Evolutionary conservation across 192 early-diverging fungal genomes (phyloP), one percentile per base, ranked within the genome.

Genomic region (Entomortierella lignicola): DNA sequence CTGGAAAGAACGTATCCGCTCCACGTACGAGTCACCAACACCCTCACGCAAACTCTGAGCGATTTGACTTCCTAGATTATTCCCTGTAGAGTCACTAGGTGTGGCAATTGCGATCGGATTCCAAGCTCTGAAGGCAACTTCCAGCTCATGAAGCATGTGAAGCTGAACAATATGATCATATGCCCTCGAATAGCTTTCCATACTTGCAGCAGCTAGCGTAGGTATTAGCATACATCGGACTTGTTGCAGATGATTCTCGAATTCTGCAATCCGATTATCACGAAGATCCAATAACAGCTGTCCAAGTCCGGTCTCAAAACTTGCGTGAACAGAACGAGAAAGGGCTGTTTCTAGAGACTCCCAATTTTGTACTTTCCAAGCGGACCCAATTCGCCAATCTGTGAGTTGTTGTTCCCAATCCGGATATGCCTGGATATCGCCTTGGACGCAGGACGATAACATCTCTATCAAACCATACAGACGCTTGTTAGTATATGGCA

Each of bases 331-430:
- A 8, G 74, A 64, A 43, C 82, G 73, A 5, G 69, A 53, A 6
- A 93, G 60, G 7, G 82, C 52, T 5, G 21, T 25, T 12, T 89
- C 88, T 13, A 95, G 41, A 6, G 69, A 31, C 5, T 83, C 67
- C 91, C 92, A 94, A 17, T 87, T 63, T 30, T 87, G 83, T 17
- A 90, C 58, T 60, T 89, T 81, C 92, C 92, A 94, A 18, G 89
- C 77, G 1, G 91, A 87, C 51, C 90, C 88, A 8, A 92, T 81
- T 20, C 80, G 81, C 51, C 79, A 83, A 0, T 86, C 71, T 21
- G 83, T 85, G 23, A 92, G 63, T 4, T 56, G 60, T 8, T 75
- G n/a, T 10, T 70, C 65, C 89, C 91, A 91, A 0, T 83, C 55
- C 17, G 87, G 83, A 44, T 91, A 79, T 8, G 56, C 18, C 8